Conservation (phyloP, 2,329 filamentous ascomycete genomes). For the Myriosclerotinia scirpicola region DNA sequence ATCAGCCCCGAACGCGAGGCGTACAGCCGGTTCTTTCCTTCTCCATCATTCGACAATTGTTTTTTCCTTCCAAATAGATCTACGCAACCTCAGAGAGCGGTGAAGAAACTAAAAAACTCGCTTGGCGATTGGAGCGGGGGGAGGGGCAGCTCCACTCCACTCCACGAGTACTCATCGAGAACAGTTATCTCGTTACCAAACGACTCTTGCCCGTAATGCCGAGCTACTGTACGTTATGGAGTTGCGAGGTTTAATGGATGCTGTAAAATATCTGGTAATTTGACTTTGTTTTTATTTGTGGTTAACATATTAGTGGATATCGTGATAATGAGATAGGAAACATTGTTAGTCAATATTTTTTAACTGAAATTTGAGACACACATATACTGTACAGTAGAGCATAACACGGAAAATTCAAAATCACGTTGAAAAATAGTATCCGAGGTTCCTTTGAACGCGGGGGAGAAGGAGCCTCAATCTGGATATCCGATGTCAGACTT, state of each 20-base stretch:
- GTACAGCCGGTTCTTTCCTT: neutral
- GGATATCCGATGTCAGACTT: neutral
- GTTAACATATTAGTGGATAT: neutral
- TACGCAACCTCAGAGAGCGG: constrained; percentile 13
- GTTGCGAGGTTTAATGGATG: neutral
- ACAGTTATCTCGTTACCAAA: constrained; percentile 7
- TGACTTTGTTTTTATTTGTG: neutral
- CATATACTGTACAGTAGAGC: constrained; percentile 2
- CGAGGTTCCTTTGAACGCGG: constrained; percentile 1
- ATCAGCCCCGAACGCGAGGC: neutral
- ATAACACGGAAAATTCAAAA: constrained; percentile 7
- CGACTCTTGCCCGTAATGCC: constrained; percentile 1
- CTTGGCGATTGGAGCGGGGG: constrained; percentile 15
- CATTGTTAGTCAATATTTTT: neutral
- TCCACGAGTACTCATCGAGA: neutral
- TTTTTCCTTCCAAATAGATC: constrained; percentile 9
- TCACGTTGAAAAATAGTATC: constrained; percentile 4
- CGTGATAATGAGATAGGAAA: constrained; percentile 1
- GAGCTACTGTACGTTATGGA: constrained; percentile 6
- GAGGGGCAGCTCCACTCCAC: constrained; percentile 12
- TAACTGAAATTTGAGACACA: neutral
- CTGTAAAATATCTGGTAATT: neutral
- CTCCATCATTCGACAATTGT: neutral
- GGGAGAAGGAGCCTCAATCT: constrained; percentile 11
- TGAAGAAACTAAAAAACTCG: constrained; percentile 11